Evolutionary conservation across 345 rosid species (phyloP), one percentile per base, ranked within the genome.

Genomic region (Syzygium aromaticum): DNA sequence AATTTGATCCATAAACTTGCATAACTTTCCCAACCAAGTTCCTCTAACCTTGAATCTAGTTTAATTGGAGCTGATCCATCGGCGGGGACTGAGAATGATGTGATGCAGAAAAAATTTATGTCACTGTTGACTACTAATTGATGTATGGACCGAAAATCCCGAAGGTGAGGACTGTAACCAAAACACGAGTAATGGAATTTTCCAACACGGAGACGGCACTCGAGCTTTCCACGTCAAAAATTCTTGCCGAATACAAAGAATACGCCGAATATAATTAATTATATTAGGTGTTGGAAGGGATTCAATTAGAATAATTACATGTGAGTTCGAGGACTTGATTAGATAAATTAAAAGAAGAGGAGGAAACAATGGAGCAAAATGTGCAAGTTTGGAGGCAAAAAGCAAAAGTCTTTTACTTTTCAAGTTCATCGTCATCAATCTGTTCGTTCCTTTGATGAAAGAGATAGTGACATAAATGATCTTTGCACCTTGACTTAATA

Each of bases 401-500:
- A 0, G 49, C 13, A 21, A 59, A 23, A 17, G 0, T 27, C 2
- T 2, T 1, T 4, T 0, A 25, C 82, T 33, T 38, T 19, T 5
- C 11, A 38, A 23, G 80, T 8, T 67, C 43, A 12, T 30, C 78
- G 22, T 64, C 77, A 11, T 64, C 77, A 2, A 2, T 49, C 4
- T 12, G 38, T 19, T 17, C 0, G 57, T 51, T n/a, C 56, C 83
- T 77, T 38, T 77, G 83, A 77, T 8, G 6, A 43, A 43, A 43
- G 1, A 7, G 46, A 43, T 43, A 43, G 6, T 43, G 3, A 43
- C 46, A 43, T 43, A 43, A 43, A 43, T 43, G 3, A 7, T 43
- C 46, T 1, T 0, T 6, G 7, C 7, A 43, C 46, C 4, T 43
- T 43, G 7, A 43, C 46, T 43, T 4, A 5, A 43, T 43, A 43